Conservation (phyloP, 176 grass and related monocot genomes). For the Eleusine indica region DNA sequence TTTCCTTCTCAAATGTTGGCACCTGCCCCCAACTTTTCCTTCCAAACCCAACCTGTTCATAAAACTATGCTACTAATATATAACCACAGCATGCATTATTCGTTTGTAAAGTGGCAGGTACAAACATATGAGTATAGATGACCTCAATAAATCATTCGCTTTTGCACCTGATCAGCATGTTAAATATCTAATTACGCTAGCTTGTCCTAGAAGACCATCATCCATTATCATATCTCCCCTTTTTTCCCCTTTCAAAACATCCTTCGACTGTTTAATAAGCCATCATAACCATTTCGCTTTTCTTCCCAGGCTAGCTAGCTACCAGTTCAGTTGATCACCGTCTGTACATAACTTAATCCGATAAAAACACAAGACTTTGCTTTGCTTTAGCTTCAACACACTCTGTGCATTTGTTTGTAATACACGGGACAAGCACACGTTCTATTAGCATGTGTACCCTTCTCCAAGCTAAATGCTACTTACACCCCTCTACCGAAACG, state of each 20-base stretch:
- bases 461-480: conserved; percentile 19
- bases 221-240: conserved; percentile 7
- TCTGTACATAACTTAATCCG: conserved; percentile 30
- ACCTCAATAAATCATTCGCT: conserved; percentile 32
- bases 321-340: conserved; percentile 28
- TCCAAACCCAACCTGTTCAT: conserved; percentile 22
- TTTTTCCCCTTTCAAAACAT: conserved; percentile 5
- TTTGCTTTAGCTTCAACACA: conserved; percentile 51
- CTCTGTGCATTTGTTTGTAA: conserved; percentile 28
- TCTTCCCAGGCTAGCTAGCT: conserved; percentile 29
- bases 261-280: conserved; percentile 32
- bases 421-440: conserved; percentile 29
- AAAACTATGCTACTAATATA: background rate
- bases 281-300: conserved; percentile 38
- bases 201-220: conserved; percentile 42
- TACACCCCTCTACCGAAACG: conserved; percentile 64
- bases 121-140: conserved; percentile 22
- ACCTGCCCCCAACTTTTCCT: conserved; percentile 32
- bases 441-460: conserved; percentile 28
- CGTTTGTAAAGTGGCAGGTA: conserved; percentile 27
- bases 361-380: conserved; percentile 30
- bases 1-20: conserved; percentile 15
- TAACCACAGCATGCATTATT: conserved; percentile 22
- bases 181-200: conserved; percentile 20
- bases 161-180: conserved; percentile 36